phyloP scores from a whole-genome alignment of 495 filamentous ascomycete species.

The Neurospora sp. region DNA sequence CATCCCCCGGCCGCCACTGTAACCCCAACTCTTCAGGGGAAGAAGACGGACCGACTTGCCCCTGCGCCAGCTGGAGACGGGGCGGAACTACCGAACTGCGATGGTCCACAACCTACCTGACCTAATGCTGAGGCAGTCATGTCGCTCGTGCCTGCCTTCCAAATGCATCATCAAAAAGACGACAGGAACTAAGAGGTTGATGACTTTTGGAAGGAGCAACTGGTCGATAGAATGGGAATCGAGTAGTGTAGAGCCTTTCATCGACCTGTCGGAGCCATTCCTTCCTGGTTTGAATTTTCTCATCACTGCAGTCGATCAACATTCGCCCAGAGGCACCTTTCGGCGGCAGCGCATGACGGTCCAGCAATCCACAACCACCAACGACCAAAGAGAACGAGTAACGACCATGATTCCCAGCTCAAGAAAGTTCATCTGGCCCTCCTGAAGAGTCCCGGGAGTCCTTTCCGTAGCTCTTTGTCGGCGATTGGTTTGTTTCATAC shows the following conservation, averaged over 20 bases:
- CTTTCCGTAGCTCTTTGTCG: neutral
- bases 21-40: neutral
- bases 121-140: neutral
- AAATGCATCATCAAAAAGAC: neutral
- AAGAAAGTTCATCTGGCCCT: neutral
- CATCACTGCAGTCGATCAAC: too few relatives aligned
- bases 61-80: too few relatives aligned
- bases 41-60: neutral
- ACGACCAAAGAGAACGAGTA: neutral
- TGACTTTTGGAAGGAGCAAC: neutral
- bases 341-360: neutral
- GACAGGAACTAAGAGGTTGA: neutral
- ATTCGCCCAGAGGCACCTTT: neutral
- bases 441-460: neutral
- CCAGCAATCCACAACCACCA: neutral
- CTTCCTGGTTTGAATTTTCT: neutral
- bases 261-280: neutral
- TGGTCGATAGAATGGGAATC: neutral
- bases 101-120: neutral
- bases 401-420: neutral
- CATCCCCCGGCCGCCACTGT: neutral
- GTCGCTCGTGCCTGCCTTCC: neutral
- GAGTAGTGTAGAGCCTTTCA: neutral
- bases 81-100: too few relatives aligned
- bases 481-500: neutral